Conservation (phyloP, 2,329 filamentous ascomycete genomes). For the Neonectria hederae region DNA sequence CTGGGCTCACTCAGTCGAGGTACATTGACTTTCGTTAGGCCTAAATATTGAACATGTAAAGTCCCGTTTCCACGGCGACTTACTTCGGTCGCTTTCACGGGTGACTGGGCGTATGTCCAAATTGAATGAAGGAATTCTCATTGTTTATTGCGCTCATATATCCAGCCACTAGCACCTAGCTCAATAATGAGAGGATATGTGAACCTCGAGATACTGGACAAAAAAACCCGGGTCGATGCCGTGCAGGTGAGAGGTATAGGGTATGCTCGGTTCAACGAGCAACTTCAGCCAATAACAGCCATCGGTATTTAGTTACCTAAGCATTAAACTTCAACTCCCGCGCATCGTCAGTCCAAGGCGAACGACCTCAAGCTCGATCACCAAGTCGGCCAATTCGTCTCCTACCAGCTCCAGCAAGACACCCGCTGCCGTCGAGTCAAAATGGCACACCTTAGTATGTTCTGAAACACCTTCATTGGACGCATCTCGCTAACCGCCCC, state of each 20-base stretch:
- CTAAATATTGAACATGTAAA: too few relatives aligned
- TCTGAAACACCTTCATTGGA: neutral
- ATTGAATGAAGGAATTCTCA: too few relatives aligned
- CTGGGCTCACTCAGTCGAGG: too few relatives aligned
- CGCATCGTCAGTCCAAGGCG: constrained; percentile 24
- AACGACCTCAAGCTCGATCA: constrained; percentile 35
- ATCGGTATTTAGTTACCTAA: constrained; percentile 31
- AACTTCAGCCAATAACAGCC: constrained; percentile 25
- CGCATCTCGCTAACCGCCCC: constrained; percentile 39
- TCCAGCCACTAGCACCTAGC: neutral
- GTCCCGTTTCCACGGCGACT: too few relatives aligned
- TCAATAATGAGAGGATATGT: neutral
- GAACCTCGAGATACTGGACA: neutral
- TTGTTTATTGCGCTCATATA: too few relatives aligned
- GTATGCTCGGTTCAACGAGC: neutral
- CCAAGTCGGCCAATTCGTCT: constrained; percentile 38
- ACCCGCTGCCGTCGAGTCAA: constrained; percentile 41
- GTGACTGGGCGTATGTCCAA: too few relatives aligned
- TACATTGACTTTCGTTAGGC: too few relatives aligned
- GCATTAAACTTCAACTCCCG: constrained; percentile 34
- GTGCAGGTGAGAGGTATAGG: constrained; percentile 21
- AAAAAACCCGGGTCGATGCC: neutral
- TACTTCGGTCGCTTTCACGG: too few relatives aligned
- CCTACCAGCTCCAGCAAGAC: constrained; percentile 35
- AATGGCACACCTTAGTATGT: constrained; percentile 54